A percentile compares a stretch with the other conserved stretches of the same genome.
These are phyloP conservation scores for Suhomyces taliae DNA, from an alignment of 1,139 yeast genomes.

Conservation along the genomic window DNA sequence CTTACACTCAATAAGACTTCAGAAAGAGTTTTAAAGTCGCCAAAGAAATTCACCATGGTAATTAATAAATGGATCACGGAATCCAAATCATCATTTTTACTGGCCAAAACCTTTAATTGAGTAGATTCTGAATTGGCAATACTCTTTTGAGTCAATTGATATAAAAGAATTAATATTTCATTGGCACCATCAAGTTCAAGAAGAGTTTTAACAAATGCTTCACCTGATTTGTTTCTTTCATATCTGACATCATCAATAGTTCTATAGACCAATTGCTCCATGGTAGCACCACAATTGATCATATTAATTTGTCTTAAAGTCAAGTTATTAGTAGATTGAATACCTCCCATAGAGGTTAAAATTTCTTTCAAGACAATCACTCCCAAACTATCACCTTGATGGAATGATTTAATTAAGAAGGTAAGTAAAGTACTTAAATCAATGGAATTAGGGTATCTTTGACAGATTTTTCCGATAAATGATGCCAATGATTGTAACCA, in stretches of 20 bases:
- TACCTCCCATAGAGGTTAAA: slow-evolving; percentile 77
- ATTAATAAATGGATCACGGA: slow-evolving; percentile 65
- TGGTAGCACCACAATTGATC: slow-evolving; percentile 63
- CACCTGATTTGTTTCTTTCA: slow-evolving; percentile 50
- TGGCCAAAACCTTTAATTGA: slow-evolving; percentile 73
- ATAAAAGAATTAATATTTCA: slow-evolving; percentile 66
- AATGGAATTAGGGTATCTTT: slow-evolving; percentile 48
- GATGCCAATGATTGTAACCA: slow-evolving; percentile 81
- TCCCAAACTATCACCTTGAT: slow-evolving; percentile 61
- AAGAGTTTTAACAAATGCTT: slow-evolving; percentile 51
- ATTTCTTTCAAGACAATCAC: slow-evolving; percentile 69
- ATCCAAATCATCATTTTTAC: slow-evolving; percentile 69
- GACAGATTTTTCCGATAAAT: slow-evolving; percentile 66
- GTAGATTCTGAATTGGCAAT: slow-evolving; percentile 32
- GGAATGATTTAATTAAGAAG: slow-evolving; percentile 66
- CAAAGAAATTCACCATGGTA: slow-evolving; percentile 57
- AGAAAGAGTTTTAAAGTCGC: slow-evolving; percentile 35
- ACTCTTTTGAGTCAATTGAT: slow-evolving; percentile 48
- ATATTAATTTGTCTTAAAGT: slow-evolving; percentile 65
- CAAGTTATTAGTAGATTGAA: slow-evolving; percentile 65
- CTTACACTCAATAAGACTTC: slow-evolving; percentile 44
- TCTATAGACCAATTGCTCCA: slow-evolving; percentile 56
- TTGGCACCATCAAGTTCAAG: slow-evolving; percentile 47
- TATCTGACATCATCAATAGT: slow-evolving; percentile 64
- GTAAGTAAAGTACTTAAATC: slow-evolving; percentile 57